Evolutionary conservation across 2,329 filamentous ascomycete genomes (phyloP).

Genomic region (Sarocladiaceae sp.): DNA sequence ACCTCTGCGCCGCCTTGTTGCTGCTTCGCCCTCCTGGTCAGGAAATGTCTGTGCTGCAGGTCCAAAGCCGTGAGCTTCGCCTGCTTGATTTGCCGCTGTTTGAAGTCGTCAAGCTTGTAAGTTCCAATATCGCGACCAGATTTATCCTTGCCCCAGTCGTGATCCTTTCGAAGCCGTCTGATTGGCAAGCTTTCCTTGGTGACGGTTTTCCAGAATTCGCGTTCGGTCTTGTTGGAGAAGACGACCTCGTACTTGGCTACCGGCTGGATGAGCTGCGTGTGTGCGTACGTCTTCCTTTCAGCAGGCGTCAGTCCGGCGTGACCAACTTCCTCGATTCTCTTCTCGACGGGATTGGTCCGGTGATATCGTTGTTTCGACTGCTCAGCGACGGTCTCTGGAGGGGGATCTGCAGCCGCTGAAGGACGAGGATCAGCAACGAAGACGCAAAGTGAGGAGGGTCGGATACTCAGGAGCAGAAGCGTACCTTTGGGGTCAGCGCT

Average conservation of each 20-base stretch:
- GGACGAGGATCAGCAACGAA: conserved; percentile 1
- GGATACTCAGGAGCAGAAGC: neutral
- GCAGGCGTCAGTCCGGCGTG: conserved; percentile 37
- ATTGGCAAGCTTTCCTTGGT: conserved; percentile 46
- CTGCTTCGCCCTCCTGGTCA: conserved; percentile 28
- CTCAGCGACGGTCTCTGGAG: conserved; percentile 41
- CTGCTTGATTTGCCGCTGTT: conserved; percentile 34
- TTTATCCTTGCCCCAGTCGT: conserved; percentile 46
- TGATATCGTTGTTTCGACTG: conserved; percentile 41
- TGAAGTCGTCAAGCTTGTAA: conserved; percentile 40
- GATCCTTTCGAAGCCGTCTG: conserved; percentile 32
- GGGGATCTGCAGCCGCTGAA: conserved; percentile 23
- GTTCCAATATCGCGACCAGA: conserved; percentile 42
- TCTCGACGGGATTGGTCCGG: conserved; percentile 43
- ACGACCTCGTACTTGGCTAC: conserved; percentile 28
- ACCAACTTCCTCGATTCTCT: conserved; percentile 37
- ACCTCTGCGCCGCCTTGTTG: conserved; percentile 18
- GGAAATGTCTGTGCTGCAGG: conserved; percentile 39
- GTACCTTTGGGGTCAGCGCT: conserved; percentile 19
- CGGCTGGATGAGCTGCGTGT: conserved; percentile 38
- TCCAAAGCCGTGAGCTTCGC: conserved; percentile 36
- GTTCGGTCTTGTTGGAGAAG: conserved; percentile 41
- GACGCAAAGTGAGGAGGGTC: conserved; percentile 10
- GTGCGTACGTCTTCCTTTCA: conserved; percentile 43
- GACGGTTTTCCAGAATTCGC: conserved; percentile 52